Evolutionary conservation across 345 rosid genomes (phyloP).

Genomic region (Heritiera fomes): DNA sequence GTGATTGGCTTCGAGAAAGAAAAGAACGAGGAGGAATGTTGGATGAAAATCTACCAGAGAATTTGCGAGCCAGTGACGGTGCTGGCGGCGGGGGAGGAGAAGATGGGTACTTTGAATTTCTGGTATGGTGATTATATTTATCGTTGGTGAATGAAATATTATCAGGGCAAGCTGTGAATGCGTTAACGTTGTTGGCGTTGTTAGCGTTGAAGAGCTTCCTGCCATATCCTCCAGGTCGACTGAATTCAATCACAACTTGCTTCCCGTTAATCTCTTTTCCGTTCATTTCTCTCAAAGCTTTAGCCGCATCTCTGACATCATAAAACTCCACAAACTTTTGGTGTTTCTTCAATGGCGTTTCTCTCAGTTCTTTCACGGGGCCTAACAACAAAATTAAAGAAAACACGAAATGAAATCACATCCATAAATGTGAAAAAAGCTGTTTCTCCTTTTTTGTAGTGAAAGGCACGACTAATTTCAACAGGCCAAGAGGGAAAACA

Average conservation of each 20-base stretch:
- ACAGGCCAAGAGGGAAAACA: neutral
- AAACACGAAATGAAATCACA: constrained; percentile 24
- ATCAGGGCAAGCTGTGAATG: constrained; percentile 12
- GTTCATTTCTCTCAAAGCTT: constrained; percentile 67
- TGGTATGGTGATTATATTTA: constrained; percentile 13
- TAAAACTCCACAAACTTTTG: constrained; percentile 84
- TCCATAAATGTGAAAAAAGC: neutral
- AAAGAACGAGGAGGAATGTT: constrained; percentile 13
- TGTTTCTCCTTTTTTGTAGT: neutral
- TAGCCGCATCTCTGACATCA: constrained; percentile 81
- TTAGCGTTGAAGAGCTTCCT: constrained; percentile 46
- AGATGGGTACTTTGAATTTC: constrained; percentile 24
- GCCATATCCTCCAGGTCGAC: constrained; percentile 83
- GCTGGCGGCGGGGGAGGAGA: neutral
- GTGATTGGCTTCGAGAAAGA: constrained; percentile 19
- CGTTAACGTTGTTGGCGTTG: constrained; percentile 21
- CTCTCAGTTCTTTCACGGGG: constrained; percentile 74
- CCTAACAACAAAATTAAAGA: constrained; percentile 37
- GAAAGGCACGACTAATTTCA: neutral
- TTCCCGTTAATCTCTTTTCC: constrained; percentile 64
- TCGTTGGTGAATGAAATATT: neutral
- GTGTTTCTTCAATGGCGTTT: constrained; percentile 81
- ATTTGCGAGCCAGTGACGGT: neutral
- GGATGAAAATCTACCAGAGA: constrained; percentile 16
- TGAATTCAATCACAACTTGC: constrained; percentile 62